These are phyloP conservation scores for Malassezia sympodialis DNA, from an alignment of 1,284 basidiomycete species.

Conservation along the genomic window DNA sequence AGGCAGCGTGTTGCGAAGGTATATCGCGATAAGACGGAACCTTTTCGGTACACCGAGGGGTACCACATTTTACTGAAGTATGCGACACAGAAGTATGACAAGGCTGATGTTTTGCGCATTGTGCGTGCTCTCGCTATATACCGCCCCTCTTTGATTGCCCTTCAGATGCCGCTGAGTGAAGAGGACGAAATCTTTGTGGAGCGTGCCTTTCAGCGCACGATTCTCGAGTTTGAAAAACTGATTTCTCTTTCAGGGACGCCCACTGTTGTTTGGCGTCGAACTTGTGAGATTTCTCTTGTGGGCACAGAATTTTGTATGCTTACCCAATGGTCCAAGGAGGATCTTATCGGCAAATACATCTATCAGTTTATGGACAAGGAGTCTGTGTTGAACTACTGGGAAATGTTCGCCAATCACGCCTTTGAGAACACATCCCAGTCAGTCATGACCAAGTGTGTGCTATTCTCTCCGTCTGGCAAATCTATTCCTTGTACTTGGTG, in stretches of 20 bases:
- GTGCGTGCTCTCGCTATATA: constrained; percentile 89
- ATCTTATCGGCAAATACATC: constrained; percentile 40
- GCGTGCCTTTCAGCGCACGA: constrained; percentile 81
- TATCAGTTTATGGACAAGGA: constrained; percentile 47
- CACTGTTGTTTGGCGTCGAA: constrained; percentile 95
- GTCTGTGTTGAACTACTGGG: constrained; percentile 43
- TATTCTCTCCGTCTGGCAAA: constrained; percentile 36
- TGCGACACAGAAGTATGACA: constrained; percentile 60
- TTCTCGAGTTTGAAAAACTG: constrained; percentile 88
- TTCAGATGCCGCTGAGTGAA: constrained; percentile 55
- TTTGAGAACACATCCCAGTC: constrained; percentile 46
- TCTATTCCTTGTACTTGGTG: constrained; percentile 42
- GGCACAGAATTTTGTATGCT: constrained; percentile 92
- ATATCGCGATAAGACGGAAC: constrained; percentile 33
- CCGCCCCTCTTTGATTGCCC: constrained; percentile 83
- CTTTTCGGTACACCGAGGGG: constrained; percentile 45
- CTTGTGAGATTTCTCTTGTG: constrained; percentile 91
- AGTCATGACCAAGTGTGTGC: constrained; percentile 39
- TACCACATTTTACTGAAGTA: constrained; percentile 47
- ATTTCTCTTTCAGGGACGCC: constrained; percentile 97
- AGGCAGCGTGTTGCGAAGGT: constrained; percentile 39
- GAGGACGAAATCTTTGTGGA: constrained; percentile 63
- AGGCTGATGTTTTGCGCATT: constrained; percentile 84
- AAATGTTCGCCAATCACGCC: constrained; percentile 39
- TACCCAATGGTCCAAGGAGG: constrained; percentile 52